phyloP scores from a whole-genome alignment of 1,284 basidiomycete genomes.

The Porogramme epimiltina region DNA sequence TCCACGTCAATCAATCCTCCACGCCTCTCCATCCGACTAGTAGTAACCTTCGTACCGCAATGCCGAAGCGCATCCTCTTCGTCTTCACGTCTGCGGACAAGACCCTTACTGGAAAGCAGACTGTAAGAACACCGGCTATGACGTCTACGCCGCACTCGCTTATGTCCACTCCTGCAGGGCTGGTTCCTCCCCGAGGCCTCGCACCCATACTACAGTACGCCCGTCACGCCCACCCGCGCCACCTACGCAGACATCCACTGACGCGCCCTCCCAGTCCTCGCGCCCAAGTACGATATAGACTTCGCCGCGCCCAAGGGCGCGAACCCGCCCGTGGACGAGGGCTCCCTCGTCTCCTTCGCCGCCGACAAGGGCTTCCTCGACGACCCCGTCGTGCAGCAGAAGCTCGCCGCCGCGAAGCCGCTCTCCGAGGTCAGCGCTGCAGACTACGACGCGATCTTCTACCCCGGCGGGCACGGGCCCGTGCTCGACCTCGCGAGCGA shows the following conservation, averaged over 20 bases:
- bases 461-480: constrained; percentile 78
- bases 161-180: constrained; percentile 41
- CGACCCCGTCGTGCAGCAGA: constrained; percentile 56
- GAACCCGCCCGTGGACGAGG: constrained; percentile 71
- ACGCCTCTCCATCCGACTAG: background rate
- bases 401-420: constrained; percentile 62
- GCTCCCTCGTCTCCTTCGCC: constrained; percentile 60
- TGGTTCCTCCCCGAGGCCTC: constrained; percentile 79
- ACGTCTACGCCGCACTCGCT: background rate
- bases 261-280: constrained; percentile 40
- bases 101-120: constrained; percentile 57
- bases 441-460: constrained; percentile 78
- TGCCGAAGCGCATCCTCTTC: constrained; percentile 60
- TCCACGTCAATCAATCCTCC: background rate
- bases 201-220: constrained; percentile 70
- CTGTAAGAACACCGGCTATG: constrained; percentile 47
- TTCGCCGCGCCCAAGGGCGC: constrained; percentile 74
- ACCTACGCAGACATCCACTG: background rate
- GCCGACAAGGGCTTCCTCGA: constrained; percentile 66
- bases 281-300: constrained; percentile 59
- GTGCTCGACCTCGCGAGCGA: constrained; percentile 69
- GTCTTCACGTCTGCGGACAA: constrained; percentile 74
- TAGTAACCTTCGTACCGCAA: too few species aligned
- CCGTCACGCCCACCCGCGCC: background rate
- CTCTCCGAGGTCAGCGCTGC: constrained; percentile 58